A percentile compares a stretch with the other conserved stretches of the same genome.
Evolutionary conservation across 495 filamentous ascomycete genomes (phyloP).

Genomic region (Aspergillus egyptiacus): DNA sequence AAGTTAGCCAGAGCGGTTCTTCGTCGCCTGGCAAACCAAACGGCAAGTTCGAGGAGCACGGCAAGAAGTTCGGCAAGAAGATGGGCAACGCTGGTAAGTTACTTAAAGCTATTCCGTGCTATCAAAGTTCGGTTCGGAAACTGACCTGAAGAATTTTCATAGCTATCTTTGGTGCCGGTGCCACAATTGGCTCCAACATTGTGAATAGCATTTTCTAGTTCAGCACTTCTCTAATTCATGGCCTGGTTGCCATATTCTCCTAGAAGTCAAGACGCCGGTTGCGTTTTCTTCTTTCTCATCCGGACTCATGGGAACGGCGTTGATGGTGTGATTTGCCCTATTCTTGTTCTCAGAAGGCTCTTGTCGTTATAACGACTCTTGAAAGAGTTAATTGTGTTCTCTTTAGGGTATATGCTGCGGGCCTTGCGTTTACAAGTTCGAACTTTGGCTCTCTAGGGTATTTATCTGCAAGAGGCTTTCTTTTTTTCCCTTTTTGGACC

Average conservation of each 20-base stretch:
- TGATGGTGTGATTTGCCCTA: constrained; percentile 22
- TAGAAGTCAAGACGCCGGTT: neutral
- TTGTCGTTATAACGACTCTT: neutral
- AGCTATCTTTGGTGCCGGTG: constrained; percentile 76
- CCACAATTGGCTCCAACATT: constrained; percentile 84
- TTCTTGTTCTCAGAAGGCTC: constrained; percentile 5
- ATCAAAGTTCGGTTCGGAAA: neutral
- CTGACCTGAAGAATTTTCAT: constrained; percentile 15
- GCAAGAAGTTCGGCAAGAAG: constrained; percentile 55
- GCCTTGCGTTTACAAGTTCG: neutral
- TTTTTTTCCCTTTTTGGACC: constrained; percentile 1
- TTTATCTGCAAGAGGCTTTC: constrained; percentile 7
- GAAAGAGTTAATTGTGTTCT: constrained; percentile 5
- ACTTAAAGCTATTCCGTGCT: neutral
- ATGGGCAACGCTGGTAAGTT: constrained; percentile 49
- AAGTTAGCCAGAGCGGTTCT: constrained; percentile 43
- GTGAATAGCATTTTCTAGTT: constrained; percentile 85
- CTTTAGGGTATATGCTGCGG: neutral
- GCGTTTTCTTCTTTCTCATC: constrained; percentile 7
- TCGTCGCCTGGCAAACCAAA: constrained; percentile 24
- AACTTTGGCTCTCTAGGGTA: constrained; percentile 1
- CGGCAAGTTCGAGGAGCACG: constrained; percentile 47
- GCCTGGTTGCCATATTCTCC: constrained; percentile 2
- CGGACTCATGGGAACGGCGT: constrained; percentile 27
- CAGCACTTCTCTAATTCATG: constrained; percentile 7